phyloP scores from a whole-genome alignment of 163 green algal species.

The Coccomyxa subellipsoidea region DNA sequence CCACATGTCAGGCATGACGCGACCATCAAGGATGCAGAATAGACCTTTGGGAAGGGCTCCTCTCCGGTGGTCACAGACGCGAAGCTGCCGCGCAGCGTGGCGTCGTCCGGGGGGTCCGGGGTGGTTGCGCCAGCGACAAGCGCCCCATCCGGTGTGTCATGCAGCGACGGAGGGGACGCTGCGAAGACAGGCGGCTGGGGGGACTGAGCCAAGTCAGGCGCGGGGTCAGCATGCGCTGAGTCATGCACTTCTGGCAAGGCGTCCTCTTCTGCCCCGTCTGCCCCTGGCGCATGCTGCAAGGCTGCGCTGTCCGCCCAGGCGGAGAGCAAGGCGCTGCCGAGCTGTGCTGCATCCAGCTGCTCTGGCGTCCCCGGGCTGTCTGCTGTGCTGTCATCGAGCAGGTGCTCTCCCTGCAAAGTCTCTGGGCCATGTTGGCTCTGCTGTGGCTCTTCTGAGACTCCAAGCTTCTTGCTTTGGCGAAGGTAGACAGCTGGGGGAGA shows the following conservation, averaged over 20 bases:
- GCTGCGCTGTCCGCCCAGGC: background rate
- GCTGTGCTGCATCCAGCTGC: background rate
- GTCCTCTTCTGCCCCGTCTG: too few relatives aligned
- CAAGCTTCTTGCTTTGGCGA: background rate
- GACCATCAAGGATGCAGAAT: background rate
- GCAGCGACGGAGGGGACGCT: background rate
- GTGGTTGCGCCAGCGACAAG: background rate
- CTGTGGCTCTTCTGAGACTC: background rate
- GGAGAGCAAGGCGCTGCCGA: background rate
- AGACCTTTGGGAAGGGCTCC: background rate
- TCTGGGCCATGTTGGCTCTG: background rate
- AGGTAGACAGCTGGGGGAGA: too few relatives aligned
- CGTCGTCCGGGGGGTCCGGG: background rate
- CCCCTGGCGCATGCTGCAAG: background rate
- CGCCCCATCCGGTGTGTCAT: background rate
- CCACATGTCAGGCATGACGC: background rate
- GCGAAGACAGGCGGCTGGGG: background rate
- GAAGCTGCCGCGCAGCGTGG: background rate
- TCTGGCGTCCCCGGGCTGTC: background rate
- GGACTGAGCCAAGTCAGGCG: background rate
- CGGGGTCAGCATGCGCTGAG: background rate
- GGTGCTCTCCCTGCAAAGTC: background rate
- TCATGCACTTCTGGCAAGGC: background rate
- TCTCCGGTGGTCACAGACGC: background rate
- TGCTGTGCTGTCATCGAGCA: background rate